A percentile compares a stretch with the other conserved stretches of the same genome.
Evolutionary conservation across 2,329 filamentous ascomycete species (phyloP).

Genomic region (Monosporascus cannonballus): DNA sequence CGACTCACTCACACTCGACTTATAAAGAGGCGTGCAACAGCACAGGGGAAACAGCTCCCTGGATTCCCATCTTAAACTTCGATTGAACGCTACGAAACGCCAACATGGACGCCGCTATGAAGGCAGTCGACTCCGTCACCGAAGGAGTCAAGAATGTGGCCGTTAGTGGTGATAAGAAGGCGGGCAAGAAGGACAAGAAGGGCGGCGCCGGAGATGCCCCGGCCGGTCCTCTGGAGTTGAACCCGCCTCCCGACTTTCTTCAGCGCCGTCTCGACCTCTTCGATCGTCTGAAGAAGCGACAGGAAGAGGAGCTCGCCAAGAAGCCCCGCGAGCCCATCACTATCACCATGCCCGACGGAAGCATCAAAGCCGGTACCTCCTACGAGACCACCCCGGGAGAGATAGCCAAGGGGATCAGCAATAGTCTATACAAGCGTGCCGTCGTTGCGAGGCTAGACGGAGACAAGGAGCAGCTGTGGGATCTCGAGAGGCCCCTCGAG

Average conservation of each 20-base stretch:
- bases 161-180: conserved; percentile 26
- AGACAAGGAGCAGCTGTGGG: conserved; percentile 69
- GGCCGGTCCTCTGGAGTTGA: conserved; percentile 40
- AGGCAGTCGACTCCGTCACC: conserved; percentile 38
- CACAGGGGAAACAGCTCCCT: background rate
- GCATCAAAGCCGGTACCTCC: conserved; percentile 65
- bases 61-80: background rate
- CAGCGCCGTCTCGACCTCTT: conserved; percentile 81
- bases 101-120: conserved; percentile 39
- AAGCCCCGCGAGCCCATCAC: conserved; percentile 70
- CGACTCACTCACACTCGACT: background rate
- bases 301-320: conserved; percentile 67
- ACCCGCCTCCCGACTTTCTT: conserved; percentile 66
- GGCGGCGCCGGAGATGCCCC: conserved; percentile 28
- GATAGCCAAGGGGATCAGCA: conserved; percentile 74
- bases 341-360: conserved; percentile 68
- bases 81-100: background rate
- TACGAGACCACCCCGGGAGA: conserved; percentile 87
- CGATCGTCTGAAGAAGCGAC: conserved; percentile 78
- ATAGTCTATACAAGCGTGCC: conserved; percentile 77
- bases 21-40: background rate
- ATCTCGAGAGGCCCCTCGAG: conserved; percentile 85
- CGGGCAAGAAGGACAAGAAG: conserved; percentile 39
- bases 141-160: conserved; percentile 48
- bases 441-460: conserved; percentile 84